Percentiles rank a stretch among this genome's conserved stretches.
These are phyloP conservation scores for Camellia japonica DNA, from an alignment of 148 eudicot species.

Conservation along the genomic window DNA sequence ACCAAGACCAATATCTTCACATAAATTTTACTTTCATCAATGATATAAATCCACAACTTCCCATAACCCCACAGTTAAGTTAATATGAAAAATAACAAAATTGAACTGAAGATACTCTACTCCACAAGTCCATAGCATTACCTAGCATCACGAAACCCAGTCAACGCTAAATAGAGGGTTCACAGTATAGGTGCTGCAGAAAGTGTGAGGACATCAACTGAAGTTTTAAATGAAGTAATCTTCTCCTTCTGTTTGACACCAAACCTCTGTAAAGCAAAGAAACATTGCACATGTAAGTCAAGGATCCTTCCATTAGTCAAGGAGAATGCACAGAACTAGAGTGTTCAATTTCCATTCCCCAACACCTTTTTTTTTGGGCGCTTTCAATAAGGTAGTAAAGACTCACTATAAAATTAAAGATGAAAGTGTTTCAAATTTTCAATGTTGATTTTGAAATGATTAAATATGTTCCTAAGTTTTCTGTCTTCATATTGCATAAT, in stretches of 20 bases:
- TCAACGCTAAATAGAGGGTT: conserved; percentile 93
- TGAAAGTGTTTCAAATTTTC: not conserved
- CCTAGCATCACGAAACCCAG: conserved; percentile 99
- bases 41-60: no score
- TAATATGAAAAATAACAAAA: not conserved
- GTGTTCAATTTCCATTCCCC: not conserved
- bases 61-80: no score
- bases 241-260: conserved; percentile 98
- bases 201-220: conserved; percentile 94
- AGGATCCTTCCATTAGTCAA: not conserved
- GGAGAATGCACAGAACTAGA: conserved; percentile 5
- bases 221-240: conserved; percentile 95
- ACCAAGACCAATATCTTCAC: no score
- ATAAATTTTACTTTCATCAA: no score
- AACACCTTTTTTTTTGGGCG: not conserved
- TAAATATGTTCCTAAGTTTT: not conserved
- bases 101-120: not conserved
- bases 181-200: conserved; percentile 99
- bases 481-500: not conserved
- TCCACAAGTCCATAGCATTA: conserved; percentile 23
- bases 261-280: conserved; percentile 66
- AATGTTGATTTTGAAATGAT: not conserved
- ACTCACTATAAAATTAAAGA: not conserved
- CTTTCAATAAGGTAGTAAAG: not conserved
- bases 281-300: conserved; percentile 12